Evolutionary conservation across 2,329 filamentous ascomycete species (phyloP), one percentile per base, ranked within the genome.

Genomic region (Nakataea oryzae): DNA sequence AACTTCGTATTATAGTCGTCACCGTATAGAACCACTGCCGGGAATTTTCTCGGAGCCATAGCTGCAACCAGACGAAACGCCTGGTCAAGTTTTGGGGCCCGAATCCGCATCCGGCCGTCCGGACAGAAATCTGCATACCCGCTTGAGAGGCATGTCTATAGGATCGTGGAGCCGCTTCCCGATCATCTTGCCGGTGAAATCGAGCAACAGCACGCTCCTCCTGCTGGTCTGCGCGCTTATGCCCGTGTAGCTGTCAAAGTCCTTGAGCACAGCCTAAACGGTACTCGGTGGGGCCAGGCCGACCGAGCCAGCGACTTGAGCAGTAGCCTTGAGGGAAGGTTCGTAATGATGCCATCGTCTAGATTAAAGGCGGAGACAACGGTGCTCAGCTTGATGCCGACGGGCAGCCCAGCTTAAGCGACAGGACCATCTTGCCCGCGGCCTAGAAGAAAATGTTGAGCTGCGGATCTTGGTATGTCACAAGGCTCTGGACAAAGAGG

Each of bases 361-460:
- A 63, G 65, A 6, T 69, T 64, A 58, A 65, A 70, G 3, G 57
- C 58, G 4, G 50, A 32, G 26, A 72, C 65, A 55, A 67, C 63
- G 32, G 70, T 32, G 30, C 67, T 67, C 56, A 64, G 67, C 34
- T 69, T 66, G 54, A 73, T 54, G 26, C 66, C 67, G 21, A 73
- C 59, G 8, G 72, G 71, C 24, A 73, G 64, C 67, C 71, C 3
- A 73, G 66, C 30, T 63, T 61, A 3, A 70, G 71, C 3, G 68
- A 65, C 12, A 70, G 57, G 55, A 60, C 64, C 27, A 73, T 30
- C 13, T 70, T 62, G 17, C 71, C 71, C 17, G 67, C 61, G 8
- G 68, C 70, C 57, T 73, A 65, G 54, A 73, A 65, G 2, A 68
- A 60, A 1, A 70, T 71, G 62, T 67, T 69, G 62, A 73, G 70